Evolutionary conservation across 345 rosid genomes (phyloP).

Genomic region (Jatropha curcas): DNA sequence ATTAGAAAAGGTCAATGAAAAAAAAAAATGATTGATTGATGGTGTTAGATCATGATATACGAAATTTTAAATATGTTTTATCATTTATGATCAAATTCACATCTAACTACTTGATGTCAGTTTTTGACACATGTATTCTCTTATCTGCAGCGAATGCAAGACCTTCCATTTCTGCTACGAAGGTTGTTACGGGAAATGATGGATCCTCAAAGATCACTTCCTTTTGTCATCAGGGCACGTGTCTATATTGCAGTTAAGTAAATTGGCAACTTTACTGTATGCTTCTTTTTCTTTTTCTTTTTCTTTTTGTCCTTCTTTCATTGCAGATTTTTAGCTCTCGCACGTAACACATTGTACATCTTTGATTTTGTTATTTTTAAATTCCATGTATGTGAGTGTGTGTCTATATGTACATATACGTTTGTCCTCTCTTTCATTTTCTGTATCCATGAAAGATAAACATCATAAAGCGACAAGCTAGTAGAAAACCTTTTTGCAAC

Average conservation of each 20-base stretch:
- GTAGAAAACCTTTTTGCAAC: neutral
- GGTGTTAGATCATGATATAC: neutral
- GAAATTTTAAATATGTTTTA: neutral
- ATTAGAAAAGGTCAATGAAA: neutral
- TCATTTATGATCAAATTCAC: neutral
- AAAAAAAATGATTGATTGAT: neutral
- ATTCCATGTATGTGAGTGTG: no score
- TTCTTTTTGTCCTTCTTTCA: no score
- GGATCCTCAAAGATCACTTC: conserved; percentile 89
- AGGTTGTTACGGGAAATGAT: conserved; percentile 72
- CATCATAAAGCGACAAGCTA: neutral
- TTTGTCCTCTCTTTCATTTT: no score
- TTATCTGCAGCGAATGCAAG: conserved; percentile 68
- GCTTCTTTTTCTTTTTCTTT: neutral
- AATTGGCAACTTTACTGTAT: neutral
- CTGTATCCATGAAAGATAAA: no score
- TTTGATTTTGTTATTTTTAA: neutral
- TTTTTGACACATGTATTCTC: neutral
- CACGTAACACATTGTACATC: neutral
- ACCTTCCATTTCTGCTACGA: conserved; percentile 84
- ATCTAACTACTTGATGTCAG: neutral
- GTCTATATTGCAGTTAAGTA: conserved; percentile 82
- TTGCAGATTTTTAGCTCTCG: neutral
- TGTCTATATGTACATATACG: no score
- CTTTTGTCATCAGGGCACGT: conserved; percentile 74